Percentiles rank a stretch among this genome's conserved stretches.
Conservation (phyloP, 805 yeast genomes). For the Candida koratica region DNA sequence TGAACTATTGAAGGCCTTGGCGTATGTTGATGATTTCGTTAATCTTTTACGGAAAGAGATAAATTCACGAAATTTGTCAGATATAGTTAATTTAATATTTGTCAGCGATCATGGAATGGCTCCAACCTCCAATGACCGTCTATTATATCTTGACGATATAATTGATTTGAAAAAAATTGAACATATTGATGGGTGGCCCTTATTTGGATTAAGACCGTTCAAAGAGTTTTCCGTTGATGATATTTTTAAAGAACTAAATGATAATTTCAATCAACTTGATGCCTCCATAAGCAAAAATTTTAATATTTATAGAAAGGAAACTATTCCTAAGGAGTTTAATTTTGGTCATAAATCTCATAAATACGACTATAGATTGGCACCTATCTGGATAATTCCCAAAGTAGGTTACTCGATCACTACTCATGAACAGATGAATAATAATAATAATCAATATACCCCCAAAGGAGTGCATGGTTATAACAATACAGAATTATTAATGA, state of each 20-base stretch:
- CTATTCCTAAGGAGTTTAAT: constrained; percentile 50
- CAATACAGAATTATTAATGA: constrained; percentile 72
- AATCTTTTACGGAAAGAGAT: constrained; percentile 47
- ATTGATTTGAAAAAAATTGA: constrained; percentile 52
- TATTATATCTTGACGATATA: constrained; percentile 70
- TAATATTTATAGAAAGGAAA: constrained; percentile 49
- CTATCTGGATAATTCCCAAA: constrained; percentile 79
- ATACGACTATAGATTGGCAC: constrained; percentile 67
- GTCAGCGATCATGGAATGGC: constrained; percentile 96
- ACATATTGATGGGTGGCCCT: constrained; percentile 81
- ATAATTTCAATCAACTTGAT: constrained; percentile 16
- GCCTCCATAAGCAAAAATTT: constrained; percentile 26
- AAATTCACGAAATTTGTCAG: constrained; percentile 49
- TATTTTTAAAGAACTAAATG: constrained; percentile 41
- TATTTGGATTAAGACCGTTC: constrained; percentile 68
- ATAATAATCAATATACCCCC: constrained; percentile 50
- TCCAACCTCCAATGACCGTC: constrained; percentile 68
- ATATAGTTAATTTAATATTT: constrained; percentile 68
- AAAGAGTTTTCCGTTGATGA: constrained; percentile 37
- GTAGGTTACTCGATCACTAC: constrained; percentile 77
- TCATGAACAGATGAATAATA: constrained; percentile 48
- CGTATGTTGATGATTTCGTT: constrained; percentile 63
- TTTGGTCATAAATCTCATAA: constrained; percentile 47
- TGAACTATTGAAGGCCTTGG: constrained; percentile 50
- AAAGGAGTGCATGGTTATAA: constrained; percentile 85